phyloP scores from a whole-genome alignment of 2,329 filamentous ascomycete species.

The Aspergillus pseudotamarii region DNA sequence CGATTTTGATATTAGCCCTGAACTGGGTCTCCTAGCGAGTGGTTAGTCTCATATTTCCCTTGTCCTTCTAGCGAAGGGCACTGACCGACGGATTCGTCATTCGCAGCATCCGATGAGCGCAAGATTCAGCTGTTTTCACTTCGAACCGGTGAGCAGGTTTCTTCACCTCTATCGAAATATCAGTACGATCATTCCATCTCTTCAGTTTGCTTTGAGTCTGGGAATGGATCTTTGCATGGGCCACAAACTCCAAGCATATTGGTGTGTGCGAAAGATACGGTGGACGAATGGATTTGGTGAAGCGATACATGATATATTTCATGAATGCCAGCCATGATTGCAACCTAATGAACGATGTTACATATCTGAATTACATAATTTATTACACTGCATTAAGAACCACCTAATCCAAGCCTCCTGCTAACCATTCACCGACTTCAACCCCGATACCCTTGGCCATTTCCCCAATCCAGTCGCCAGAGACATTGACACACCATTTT shows the following conservation, averaged over 20 bases:
- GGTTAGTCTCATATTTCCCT: conserved; percentile 27
- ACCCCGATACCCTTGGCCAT: conserved; percentile 49
- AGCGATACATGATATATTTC: background rate
- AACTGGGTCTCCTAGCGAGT: conserved; percentile 42
- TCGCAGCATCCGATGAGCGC: conserved; percentile 36
- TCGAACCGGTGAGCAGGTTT: conserved; percentile 36
- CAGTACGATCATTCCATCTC: conserved; percentile 30
- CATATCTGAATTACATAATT: background rate
- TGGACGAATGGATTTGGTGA: conserved; percentile 46
- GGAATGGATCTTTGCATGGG: conserved; percentile 24
- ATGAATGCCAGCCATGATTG: background rate
- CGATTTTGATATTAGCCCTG: conserved; percentile 40
- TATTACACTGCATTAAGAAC: background rate
- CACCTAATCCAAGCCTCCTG: conserved; percentile 40
- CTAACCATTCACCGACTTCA: conserved; percentile 49
- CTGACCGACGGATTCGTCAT: background rate
- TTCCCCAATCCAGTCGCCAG: conserved; percentile 50
- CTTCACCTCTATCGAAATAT: conserved; percentile 30
- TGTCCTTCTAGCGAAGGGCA: background rate
- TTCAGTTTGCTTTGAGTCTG: conserved; percentile 38
- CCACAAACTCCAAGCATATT: conserved; percentile 38
- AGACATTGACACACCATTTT: conserved; percentile 53
- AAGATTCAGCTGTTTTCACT: conserved; percentile 44
- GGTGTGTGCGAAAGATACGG: conserved; percentile 32
- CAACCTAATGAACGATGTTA: conserved; percentile 2